These are phyloP conservation scores for Leccinellum albellum DNA, from an alignment of 768 basidiomycete genomes.

Conservation along the genomic window DNA sequence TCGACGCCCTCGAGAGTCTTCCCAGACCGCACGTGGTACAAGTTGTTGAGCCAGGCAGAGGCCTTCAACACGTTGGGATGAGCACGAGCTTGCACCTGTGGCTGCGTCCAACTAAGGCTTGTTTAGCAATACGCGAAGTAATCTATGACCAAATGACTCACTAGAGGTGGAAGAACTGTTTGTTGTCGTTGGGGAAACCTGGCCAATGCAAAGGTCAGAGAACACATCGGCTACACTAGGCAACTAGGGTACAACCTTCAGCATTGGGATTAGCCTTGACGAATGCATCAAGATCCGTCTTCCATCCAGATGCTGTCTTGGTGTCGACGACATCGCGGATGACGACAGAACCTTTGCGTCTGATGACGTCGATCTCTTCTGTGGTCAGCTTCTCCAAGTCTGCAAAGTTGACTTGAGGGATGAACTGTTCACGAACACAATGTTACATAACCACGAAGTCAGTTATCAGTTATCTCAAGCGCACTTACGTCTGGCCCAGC, in stretches of 20 bases:
- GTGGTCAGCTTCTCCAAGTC: conserved; percentile 45
- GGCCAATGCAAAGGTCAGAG: background rate
- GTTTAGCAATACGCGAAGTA: background rate
- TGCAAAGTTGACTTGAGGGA: conserved; percentile 59
- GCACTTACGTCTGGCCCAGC: conserved; percentile 47
- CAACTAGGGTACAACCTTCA: conserved; percentile 38
- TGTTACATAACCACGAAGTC: background rate
- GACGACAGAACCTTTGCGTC: conserved; percentile 54
- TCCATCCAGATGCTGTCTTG: conserved; percentile 55
- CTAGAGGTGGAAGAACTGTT: conserved; percentile 76
- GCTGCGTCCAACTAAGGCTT: conserved; percentile 39
- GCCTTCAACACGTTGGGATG: conserved; percentile 62
- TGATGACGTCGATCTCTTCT: conserved; percentile 48
- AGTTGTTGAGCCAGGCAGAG: conserved; percentile 56
- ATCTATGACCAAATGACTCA: conserved; percentile 27
- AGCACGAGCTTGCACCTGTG: conserved; percentile 66
- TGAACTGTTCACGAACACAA: conserved; percentile 36
- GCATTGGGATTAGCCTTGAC: conserved; percentile 53
- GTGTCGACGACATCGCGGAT: conserved; percentile 59
- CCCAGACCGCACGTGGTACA: conserved; percentile 49
- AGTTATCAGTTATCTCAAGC: background rate
- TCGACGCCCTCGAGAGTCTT: conserved; percentile 50
- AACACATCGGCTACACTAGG: background rate
- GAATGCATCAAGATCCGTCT: conserved; percentile 51
- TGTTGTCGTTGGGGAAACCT: conserved; percentile 56